phyloP scores from a whole-genome alignment of 331 rosid genomes.

The Pyrus hybrid region DNA sequence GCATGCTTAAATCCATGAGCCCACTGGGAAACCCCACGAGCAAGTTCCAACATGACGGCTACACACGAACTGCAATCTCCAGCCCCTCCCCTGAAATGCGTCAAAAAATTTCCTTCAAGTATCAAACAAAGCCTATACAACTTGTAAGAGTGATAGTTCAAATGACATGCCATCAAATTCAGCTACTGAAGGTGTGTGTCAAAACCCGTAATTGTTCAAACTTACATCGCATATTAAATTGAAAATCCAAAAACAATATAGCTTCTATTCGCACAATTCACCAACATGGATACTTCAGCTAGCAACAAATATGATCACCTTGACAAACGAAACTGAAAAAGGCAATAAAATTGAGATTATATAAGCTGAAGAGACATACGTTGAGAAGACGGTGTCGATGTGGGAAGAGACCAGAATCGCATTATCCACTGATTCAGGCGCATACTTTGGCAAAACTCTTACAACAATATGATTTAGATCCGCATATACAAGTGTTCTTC shows the following conservation, averaged over 20 bases:
- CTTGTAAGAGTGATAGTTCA: neutral
- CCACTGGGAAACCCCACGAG: conserved; percentile 96
- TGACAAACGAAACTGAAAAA: neutral
- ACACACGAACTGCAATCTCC: conserved; percentile 98
- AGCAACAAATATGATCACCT: neutral
- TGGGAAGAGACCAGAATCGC: conserved; percentile 93
- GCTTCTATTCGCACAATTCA: neutral
- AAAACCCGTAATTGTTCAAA: neutral
- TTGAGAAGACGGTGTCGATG: conserved; percentile 82
- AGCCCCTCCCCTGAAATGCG: conserved; percentile 81
- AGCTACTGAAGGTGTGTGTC: neutral
- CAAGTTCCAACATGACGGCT: conserved; percentile 92
- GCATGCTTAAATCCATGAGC: conserved; percentile 83
- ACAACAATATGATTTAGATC: conserved; percentile 64
- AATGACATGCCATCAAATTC: neutral
- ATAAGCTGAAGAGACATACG: conserved; percentile 56
- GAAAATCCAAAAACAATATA: neutral
- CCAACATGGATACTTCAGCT: neutral
- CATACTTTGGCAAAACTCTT: conserved; percentile 75
- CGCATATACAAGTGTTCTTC: conserved; percentile 77
- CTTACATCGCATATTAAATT: neutral
- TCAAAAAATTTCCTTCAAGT: neutral
- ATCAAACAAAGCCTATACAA: neutral
- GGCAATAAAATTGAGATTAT: conserved; percentile 6
- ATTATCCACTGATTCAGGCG: conserved; percentile 54